Evolutionary conservation across 2,329 filamentous ascomycete genomes (phyloP).

Genomic region (Ambrosiella beaveri): DNA sequence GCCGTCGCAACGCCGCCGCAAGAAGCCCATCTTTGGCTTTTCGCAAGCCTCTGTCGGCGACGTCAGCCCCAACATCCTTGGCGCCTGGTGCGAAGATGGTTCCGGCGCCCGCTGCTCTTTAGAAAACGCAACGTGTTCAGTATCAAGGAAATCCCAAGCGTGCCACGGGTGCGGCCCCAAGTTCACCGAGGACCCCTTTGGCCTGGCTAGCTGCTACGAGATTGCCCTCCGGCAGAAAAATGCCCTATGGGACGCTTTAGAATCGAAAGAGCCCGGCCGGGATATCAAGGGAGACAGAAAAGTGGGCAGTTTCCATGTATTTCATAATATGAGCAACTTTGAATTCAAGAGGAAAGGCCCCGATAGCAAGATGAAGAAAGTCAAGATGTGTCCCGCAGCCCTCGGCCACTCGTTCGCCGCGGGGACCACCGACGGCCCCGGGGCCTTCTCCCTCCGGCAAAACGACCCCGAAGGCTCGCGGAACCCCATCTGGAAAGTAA

Average conservation of each 20-base stretch:
- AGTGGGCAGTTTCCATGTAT: conserved; percentile 73
- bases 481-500: conserved; percentile 59
- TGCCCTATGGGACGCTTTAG: conserved; percentile 26
- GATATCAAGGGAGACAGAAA: conserved; percentile 29
- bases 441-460: conserved; percentile 85
- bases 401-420: conserved; percentile 86
- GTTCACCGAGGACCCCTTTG: conserved; percentile 50
- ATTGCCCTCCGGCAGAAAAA: conserved; percentile 56
- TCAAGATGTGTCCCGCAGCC: conserved; percentile 64
- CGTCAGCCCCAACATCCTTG: conserved; percentile 72
- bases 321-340: conserved; percentile 64
- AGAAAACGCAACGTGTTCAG: conserved; percentile 63
- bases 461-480: conserved; percentile 55
- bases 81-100: conserved; percentile 79
- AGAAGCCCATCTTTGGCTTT: conserved; percentile 33
- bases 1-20: too few species aligned
- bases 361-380: conserved; percentile 30
- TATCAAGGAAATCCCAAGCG: conserved; percentile 46
- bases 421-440: conserved; percentile 81
- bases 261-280: conserved; percentile 24
- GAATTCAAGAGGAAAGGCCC: conserved; percentile 59
- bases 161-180: conserved; percentile 61
- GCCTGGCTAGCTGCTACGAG: conserved; percentile 57
- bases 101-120: conserved; percentile 54
- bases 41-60: conserved; percentile 85